Percentiles rank a stretch among this genome's conserved stretches.
Conservation (phyloP, 1,284 basidiomycete genomes). For the Trichosporon asahii region DNA sequence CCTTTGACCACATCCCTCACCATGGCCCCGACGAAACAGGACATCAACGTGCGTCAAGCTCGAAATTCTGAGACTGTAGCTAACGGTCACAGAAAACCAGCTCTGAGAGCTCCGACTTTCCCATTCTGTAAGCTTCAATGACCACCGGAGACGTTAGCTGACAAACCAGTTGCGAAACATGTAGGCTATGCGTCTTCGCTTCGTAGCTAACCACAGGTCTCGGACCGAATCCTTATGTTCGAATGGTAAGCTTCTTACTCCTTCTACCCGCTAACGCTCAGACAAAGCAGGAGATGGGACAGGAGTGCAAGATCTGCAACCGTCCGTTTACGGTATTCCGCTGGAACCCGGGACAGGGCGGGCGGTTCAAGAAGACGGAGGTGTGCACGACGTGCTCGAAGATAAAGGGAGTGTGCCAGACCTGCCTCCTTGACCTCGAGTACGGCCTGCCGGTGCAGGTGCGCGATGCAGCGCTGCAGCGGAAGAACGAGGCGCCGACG, state of each 20-base stretch:
- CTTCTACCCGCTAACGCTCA: constrained; percentile 32
- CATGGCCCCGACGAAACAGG: constrained; percentile 46
- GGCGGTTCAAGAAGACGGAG: constrained; percentile 95
- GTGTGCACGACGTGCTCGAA: constrained; percentile 98
- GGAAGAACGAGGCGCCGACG: constrained; percentile 83
- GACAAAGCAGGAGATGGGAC: constrained; percentile 95
- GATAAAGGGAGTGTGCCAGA: constrained; percentile 98
- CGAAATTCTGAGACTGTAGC: no score
- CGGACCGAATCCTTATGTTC: constrained; percentile 79
- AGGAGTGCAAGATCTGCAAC: constrained; percentile 84
- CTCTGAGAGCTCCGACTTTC: constrained; percentile 51
- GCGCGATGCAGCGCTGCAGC: constrained; percentile 85
- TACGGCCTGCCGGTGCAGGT: constrained; percentile 97
- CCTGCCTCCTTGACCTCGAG: constrained; percentile 91
- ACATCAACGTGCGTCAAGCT: constrained; percentile 47
- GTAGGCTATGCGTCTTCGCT: constrained; percentile 55
- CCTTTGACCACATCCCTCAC: background rate
- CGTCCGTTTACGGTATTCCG: constrained; percentile 95
- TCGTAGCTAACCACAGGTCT: constrained; percentile 56
- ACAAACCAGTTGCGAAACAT: constrained; percentile 66
- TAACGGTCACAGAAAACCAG: constrained; percentile 46
- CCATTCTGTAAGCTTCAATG: constrained; percentile 46
- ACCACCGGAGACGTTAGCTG: background rate
- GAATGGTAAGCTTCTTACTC: constrained; percentile 64
- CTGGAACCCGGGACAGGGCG: constrained; percentile 92